Base-by-base conservation (phyloP, 139 green algal species). In the Coelastrella sp. region DNA sequence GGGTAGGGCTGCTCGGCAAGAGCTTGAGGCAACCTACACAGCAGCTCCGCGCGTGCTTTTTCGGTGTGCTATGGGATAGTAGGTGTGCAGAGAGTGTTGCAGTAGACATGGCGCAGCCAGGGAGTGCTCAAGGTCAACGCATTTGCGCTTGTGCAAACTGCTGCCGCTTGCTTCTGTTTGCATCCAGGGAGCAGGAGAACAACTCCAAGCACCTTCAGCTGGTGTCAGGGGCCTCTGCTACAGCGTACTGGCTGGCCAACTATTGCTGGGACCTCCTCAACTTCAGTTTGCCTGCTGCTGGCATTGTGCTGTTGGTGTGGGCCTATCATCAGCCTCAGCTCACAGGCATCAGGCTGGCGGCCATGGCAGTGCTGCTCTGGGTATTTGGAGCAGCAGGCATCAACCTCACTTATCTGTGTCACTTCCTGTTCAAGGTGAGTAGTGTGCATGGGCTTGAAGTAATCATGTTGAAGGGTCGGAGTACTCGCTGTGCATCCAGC, bases 191-290 rank as follows among this genome's bases (percentile, higher is more conserved):
- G 89, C 83, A 88, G 5, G 85, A 89, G 34, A 91, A 81, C 77
- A 81, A 88, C 84, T 87, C 71, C 85, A 95, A 94, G 89, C 83
- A 91, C 84, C 45, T 94, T 51, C 89, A 94, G 89, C 60, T 92
- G 34, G 83, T 96, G 6, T 87, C 86, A 11, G 93, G 93, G 3
- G 90, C 90, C 2, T 79, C 87, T 2, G 51, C 88, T 3, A 81
- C 84, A 19, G 88, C 90, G 38, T 95, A 92, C 85, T 96, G 93
- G 93, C 60, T 78, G 15, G 74, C 93, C 63, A 93, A 91, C 66
- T 92, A 90, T 51, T 13, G 71, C 0, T 94, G 89, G 80, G 93
- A 96, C 79, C 30, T 91, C 2, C 4, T 89, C 27, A 81, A 79
- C 60, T 96, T 88, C 78, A 57, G 64, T 48, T 51, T 94, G 6